Conservation (phyloP, 2,329 filamentous ascomycete species). For the Beauveria bassiana region DNA sequence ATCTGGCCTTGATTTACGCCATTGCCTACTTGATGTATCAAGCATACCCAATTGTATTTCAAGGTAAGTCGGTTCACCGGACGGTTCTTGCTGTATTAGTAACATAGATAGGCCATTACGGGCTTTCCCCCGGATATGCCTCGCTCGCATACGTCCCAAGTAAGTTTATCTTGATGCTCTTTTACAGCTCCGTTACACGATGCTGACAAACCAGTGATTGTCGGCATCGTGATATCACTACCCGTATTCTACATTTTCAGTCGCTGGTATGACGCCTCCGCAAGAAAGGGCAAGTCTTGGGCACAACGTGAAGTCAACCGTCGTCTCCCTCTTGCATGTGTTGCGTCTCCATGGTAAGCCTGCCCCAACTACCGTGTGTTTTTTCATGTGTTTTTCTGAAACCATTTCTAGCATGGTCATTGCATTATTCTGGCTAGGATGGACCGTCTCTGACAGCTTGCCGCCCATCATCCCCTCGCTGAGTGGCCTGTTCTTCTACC, state of each 20-base stretch:
- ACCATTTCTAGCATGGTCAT: slow-evolving; percentile 39
- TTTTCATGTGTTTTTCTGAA: slow-evolving; percentile 18
- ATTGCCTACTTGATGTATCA: slow-evolving; percentile 45
- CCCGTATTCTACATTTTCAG: slow-evolving; percentile 20
- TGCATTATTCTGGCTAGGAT: slow-evolving; percentile 53
- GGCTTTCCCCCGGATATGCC: slow-evolving; percentile 38
- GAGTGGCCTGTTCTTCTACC: slow-evolving; percentile 36
- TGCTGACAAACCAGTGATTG: slow-evolving; percentile 20
- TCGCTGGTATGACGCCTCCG: slow-evolving; percentile 20
- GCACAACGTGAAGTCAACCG: slow-evolving; percentile 25
- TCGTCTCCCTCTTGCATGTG: slow-evolving; percentile 39
- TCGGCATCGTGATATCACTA: slow-evolving; percentile 18
- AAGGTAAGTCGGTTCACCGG: slow-evolving; percentile 16
- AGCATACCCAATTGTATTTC: slow-evolving; percentile 42
- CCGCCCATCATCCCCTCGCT: slow-evolving; percentile 30
- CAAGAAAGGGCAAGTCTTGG: slow-evolving; percentile 22
- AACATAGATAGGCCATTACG: slow-evolving; percentile 24
- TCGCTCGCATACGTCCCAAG: slow-evolving; percentile 41
- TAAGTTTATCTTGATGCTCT: slow-evolving; percentile 23
- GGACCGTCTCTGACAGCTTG: slow-evolving; percentile 39
- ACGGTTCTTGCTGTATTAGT: background rate
- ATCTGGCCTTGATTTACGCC: slow-evolving; percentile 43
- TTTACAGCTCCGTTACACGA: too few species aligned
- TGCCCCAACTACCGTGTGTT: slow-evolving; percentile 32
- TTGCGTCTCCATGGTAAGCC: slow-evolving; percentile 53